phyloP scores from a whole-genome alignment of 2,329 filamentous ascomycete genomes.

The Sporothrix brasiliensis region DNA sequence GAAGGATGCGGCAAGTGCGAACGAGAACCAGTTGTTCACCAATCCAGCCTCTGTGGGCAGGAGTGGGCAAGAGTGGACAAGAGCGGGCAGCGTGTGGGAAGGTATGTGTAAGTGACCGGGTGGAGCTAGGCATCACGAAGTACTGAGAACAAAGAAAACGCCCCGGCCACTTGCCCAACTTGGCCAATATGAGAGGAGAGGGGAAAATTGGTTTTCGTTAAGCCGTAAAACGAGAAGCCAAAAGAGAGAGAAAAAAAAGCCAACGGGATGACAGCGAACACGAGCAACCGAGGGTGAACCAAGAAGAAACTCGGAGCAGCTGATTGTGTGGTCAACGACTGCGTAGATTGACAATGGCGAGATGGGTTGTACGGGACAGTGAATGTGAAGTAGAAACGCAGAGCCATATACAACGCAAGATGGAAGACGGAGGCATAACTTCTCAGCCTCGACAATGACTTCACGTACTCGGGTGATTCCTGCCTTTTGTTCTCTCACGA shows the following conservation, averaged over 20 bases:
- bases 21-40: background rate
- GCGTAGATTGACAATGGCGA: background rate
- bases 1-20: conserved; percentile 11
- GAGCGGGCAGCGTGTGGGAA: conserved; percentile 13
- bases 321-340: background rate
- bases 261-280: no score
- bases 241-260: background rate
- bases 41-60: background rate
- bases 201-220: background rate
- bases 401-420: background rate
- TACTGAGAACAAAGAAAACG: conserved; percentile 16
- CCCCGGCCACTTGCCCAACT: conserved; percentile 11
- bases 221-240: background rate
- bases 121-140: conserved; percentile 18
- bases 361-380: no score
- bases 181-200: conserved; percentile 9
- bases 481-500: conserved; percentile 17
- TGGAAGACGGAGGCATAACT: conserved; percentile 3
- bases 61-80: background rate
- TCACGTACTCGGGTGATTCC: background rate
- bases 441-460: background rate
- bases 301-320: background rate
- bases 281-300: background rate
- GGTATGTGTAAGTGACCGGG: conserved; percentile 27
- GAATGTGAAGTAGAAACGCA: no score